phyloP scores from a whole-genome alignment of 768 basidiomycete species.

The Cystofilobasidium capitatum region DNA sequence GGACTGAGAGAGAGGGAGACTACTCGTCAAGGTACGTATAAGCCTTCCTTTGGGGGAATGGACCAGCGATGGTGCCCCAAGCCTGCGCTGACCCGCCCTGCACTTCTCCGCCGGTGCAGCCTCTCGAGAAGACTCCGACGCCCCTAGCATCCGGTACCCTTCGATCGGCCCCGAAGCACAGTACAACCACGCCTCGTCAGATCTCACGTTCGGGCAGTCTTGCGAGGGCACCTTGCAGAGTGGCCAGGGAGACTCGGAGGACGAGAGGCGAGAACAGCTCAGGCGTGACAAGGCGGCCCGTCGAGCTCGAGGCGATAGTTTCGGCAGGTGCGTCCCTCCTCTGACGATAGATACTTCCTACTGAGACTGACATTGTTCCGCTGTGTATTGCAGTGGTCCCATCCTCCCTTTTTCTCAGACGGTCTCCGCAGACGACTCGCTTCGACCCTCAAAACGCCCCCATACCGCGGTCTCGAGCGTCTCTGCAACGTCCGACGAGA shows the following conservation, averaged over 20 bases:
- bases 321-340: not conserved
- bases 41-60: not conserved
- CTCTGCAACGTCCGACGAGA: not conserved
- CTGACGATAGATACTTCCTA: not conserved
- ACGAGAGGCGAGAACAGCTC: not conserved
- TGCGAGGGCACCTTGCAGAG: not conserved
- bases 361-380: not conserved
- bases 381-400: not conserved
- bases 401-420: not conserved
- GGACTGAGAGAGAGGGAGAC: not conserved
- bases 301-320: not conserved
- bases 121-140: not conserved
- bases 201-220: not conserved
- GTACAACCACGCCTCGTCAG: not conserved
- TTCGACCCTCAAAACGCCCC: no score
- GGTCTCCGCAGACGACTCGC: not conserved
- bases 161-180: not conserved
- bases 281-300: not conserved
- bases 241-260: not conserved
- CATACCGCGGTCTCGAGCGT: no score
- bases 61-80: no score
- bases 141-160: not conserved
- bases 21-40: not conserved
- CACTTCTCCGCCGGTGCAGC: not conserved
- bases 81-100: no score